These are phyloP conservation scores for Hevea brasiliensis DNA, from an alignment of 345 rosid species.

Conservation along the genomic window DNA sequence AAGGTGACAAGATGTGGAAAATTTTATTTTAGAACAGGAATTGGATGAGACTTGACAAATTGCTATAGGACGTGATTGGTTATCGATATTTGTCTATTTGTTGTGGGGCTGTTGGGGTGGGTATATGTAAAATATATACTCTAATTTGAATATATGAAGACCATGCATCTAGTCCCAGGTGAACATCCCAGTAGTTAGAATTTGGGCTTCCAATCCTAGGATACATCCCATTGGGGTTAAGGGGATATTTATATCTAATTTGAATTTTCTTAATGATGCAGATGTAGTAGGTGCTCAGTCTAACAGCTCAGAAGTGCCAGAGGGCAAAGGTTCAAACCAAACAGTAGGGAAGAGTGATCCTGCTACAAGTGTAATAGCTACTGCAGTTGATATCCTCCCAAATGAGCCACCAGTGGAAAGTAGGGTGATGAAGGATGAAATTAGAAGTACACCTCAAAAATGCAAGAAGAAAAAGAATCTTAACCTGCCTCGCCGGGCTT, in stretches of 20 bases:
- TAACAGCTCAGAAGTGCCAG: constrained; percentile 34
- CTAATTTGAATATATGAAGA: not conserved
- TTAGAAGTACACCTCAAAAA: constrained; percentile 25
- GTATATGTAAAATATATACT: not conserved
- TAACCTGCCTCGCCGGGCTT: constrained; percentile 59
- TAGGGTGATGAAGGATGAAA: constrained; percentile 30
- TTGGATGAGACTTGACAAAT: not conserved
- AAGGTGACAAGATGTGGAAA: not conserved
- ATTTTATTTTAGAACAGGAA: not conserved
- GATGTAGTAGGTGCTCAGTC: constrained; percentile 31
- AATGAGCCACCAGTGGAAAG: constrained; percentile 26
- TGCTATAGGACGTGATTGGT: not conserved
- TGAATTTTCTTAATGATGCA: constrained; percentile 25
- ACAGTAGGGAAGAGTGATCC: constrained; percentile 35
- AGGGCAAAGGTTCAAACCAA: constrained; percentile 28
- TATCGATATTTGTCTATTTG: not conserved
- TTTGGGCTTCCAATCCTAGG: not conserved
- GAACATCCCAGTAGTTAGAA: constrained; percentile 5
- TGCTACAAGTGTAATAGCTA: constrained; percentile 13
- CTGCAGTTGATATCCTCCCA: constrained; percentile 22
- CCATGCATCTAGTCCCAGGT: not conserved
- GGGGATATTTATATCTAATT: not conserved
- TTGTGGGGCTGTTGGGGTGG: not conserved
- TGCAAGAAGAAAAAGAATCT: constrained; percentile 39
- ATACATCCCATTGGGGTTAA: not conserved